A percentile compares a stretch with the other conserved stretches of the same genome.
These are phyloP conservation scores for Neofusicoccum umdonicola DNA, from an alignment of 2,329 filamentous ascomycete species.

Conservation along the genomic window DNA sequence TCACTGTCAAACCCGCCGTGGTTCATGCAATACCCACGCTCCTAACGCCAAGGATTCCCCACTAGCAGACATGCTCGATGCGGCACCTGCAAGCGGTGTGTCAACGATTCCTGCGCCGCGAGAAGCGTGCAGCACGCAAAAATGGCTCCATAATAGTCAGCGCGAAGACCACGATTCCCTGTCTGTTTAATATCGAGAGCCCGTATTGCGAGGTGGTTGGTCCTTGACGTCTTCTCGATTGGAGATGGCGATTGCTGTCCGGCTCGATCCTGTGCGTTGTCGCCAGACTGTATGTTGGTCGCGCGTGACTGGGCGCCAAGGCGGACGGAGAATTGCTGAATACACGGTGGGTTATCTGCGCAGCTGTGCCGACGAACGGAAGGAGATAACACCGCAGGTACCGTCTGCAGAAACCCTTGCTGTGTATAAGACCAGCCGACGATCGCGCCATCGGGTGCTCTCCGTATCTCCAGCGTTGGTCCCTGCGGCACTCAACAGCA, in stretches of 20 bases:
- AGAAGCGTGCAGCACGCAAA: background rate
- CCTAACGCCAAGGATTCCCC: background rate
- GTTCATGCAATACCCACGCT: background rate
- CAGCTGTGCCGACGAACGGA: background rate
- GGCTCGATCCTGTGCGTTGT: too few relatives aligned
- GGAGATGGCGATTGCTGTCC: background rate
- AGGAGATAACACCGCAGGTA: background rate
- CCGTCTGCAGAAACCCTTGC: background rate
- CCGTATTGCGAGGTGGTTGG: background rate
- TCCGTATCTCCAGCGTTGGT: too few relatives aligned
- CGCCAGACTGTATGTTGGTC: background rate
- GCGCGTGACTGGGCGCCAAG: slow-evolving; percentile 6
- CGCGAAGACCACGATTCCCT: background rate
- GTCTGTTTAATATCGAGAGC: background rate
- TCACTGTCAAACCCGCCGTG: background rate
- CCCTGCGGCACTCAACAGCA: too few relatives aligned
- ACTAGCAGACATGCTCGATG: background rate
- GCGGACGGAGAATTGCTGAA: background rate
- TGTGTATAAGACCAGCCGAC: too few relatives aligned
- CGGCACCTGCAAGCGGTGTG: background rate
- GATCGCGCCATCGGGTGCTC: too few relatives aligned
- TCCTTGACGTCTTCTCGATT: slow-evolving; percentile 2
- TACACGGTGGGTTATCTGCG: background rate
- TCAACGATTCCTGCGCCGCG: background rate
- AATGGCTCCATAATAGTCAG: background rate